Evolutionary conservation across 345 rosid genomes (phyloP).

Genomic region (Lepidium aucheri): DNA sequence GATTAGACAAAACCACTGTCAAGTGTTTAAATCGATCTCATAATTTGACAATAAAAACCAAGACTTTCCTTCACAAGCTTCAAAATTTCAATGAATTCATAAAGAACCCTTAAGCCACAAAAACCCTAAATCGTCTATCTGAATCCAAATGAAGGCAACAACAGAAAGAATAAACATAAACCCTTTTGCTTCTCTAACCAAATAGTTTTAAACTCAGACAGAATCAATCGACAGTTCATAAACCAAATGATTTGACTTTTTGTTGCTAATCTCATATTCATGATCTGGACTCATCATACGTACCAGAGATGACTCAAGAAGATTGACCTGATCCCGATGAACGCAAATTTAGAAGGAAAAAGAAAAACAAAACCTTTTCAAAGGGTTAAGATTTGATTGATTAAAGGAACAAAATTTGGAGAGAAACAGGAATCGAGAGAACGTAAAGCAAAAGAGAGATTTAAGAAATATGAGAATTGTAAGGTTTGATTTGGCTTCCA

Average conservation of each 20-base stretch:
- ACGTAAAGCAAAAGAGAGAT: conserved; percentile 15
- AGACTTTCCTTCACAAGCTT: not conserved
- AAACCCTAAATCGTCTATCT: not conserved
- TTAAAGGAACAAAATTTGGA: not conserved
- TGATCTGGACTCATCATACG: not conserved
- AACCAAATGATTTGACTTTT: not conserved
- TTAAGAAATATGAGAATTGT: not conserved
- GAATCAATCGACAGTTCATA: not conserved
- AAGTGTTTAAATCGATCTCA: not conserved
- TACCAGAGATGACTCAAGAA: conserved; percentile 15
- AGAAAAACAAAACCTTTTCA: not conserved
- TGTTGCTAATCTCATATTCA: not conserved
- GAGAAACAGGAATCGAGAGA: not conserved
- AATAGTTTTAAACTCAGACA: not conserved
- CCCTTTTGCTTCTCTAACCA: not conserved
- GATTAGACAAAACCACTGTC: not conserved
- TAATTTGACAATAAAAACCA: not conserved
- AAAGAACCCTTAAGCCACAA: not conserved
- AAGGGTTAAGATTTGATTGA: not conserved
- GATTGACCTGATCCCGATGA: conserved; percentile 11
- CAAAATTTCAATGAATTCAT: not conserved
- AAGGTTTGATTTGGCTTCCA: conserved; percentile 7
- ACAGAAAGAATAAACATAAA: not conserved
- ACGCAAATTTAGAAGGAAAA: not conserved
- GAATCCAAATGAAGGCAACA: not conserved